Percentiles rank a stretch among this genome's conserved stretches.
Evolutionary conservation across 768 basidiomycete species (phyloP).

Genomic region (Nevesoporus exiguus): DNA sequence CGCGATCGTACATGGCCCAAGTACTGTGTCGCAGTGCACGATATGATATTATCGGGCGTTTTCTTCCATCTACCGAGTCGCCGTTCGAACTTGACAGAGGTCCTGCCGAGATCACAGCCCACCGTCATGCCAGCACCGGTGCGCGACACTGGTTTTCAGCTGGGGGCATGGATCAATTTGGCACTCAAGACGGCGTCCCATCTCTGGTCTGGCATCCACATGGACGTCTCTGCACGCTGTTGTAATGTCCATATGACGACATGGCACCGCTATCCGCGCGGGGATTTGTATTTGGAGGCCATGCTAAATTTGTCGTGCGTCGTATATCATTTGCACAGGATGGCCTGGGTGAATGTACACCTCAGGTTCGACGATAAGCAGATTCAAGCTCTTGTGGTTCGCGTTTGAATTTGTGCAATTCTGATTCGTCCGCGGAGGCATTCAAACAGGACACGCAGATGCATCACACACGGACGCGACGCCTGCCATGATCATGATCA

Average conservation of each 20-base stretch:
- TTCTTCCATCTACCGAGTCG: not conserved
- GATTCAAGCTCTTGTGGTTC: not conserved
- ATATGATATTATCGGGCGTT: not conserved
- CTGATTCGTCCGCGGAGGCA: not conserved
- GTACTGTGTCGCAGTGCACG: not conserved
- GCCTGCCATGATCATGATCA: not conserved
- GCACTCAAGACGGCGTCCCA: not conserved
- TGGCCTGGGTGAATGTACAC: not conserved
- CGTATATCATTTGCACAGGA: not conserved
- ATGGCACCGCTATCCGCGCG: not conserved
- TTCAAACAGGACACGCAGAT: not conserved
- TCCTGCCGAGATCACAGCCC: not conserved
- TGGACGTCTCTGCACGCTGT: not conserved
- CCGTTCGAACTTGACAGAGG: not conserved
- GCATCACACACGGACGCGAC: not conserved
- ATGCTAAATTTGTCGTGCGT: not conserved
- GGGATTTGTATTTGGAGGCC: not conserved
- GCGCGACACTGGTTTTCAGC: no score
- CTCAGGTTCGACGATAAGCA: not conserved
- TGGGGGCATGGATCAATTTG: not conserved
- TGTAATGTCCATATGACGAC: not conserved
- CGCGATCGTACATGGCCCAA: constrained; percentile 3
- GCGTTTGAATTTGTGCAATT: not conserved
- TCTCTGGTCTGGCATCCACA: not conserved
- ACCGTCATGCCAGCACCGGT: not conserved